Base-by-base conservation (phyloP, 2,329 filamentous ascomycete genomes). In the Calonectria pseudoturangicola region DNA sequence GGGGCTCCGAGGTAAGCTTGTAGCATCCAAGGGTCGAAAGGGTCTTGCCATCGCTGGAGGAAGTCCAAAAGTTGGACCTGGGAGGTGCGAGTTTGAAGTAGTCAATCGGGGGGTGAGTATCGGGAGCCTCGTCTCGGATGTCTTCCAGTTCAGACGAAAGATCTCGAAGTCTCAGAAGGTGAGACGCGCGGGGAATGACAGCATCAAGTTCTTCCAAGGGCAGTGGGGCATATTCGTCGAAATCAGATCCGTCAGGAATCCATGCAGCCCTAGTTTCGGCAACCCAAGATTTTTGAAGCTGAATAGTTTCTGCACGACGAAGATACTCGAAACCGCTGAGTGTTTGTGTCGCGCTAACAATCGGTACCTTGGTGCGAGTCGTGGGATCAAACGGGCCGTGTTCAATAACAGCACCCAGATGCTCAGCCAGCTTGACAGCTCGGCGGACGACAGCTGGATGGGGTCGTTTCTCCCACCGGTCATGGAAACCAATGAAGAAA, bases 331-430 rank as follows among this genome's bases (percentile, higher is more conserved):
- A 76, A 13, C 69, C 75, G 28, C 75, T 76, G 18, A 76, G 48
- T 2, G 74, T 71, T 13, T 70, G 71, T 2, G 28, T 73, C 0
- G 72, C 72, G 18, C 71, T 75, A 6, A 68, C 25, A 1, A 68
- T 47, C 0, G 72, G 68, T 8, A 41, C 65, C 21, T 71, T 75
- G 13, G n/a, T 15, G 13, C 50, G 28, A 27, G 41, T 62, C 16
- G 13, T 54, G 3, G 64, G 41, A 18, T 74, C 71, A 9, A 43
- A 41, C 2, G 74, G 74, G 10, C 74, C 75, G 69, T 76, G 75
- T 28, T 76, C 74, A 30, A 76, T 71, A 7, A 76, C 72, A 8
- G 75, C 75, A n/a, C 72, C 75, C 2, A 76, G 75, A 16, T 76
- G 75, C 16, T 76, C 68, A 4, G 75, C 75, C n/a, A 76, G 13